Percentiles rank a stretch among this genome's conserved stretches.
phyloP scores from a whole-genome alignment of 805 yeast species.

The Candida wancherniae region DNA sequence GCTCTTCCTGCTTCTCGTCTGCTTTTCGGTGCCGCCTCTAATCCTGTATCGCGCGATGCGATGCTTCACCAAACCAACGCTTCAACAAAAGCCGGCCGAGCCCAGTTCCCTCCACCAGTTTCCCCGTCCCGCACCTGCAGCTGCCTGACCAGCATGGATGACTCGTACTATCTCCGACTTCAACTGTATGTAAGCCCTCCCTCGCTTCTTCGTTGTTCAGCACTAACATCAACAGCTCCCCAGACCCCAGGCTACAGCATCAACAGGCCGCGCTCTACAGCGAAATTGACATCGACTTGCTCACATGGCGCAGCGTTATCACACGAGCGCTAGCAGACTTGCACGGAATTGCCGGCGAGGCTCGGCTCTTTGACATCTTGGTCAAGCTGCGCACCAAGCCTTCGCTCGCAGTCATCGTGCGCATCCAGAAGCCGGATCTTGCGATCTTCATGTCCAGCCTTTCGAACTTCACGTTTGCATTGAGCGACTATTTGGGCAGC shows the following conservation, averaged over 20 bases:
- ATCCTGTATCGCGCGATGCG: too few relatives aligned
- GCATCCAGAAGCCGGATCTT: conserved; percentile 27
- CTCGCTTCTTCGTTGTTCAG: background rate
- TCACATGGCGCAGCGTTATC: conserved; percentile 31
- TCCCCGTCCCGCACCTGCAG: too few relatives aligned
- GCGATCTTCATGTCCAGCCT: conserved; percentile 29
- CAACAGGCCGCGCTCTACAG: conserved; percentile 11
- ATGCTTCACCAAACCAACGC: too few relatives aligned
- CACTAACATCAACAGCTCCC: conserved; percentile 8
- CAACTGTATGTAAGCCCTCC: conserved; percentile 18
- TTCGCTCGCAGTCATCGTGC: conserved; percentile 18
- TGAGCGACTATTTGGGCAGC: conserved; percentile 23
- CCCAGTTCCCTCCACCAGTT: too few relatives aligned
- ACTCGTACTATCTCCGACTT: conserved; percentile 23
- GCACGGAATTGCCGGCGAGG: conserved; percentile 33
- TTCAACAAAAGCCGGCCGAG: too few relatives aligned
- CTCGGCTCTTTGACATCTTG: conserved; percentile 27
- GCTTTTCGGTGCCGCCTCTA: too few relatives aligned
- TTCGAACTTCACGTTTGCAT: conserved; percentile 25
- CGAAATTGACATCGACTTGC: conserved; percentile 20
- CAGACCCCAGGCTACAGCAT: conserved; percentile 16
- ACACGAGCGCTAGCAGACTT: conserved; percentile 21
- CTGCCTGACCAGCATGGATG: conserved; percentile 5
- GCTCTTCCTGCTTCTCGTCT: too few relatives aligned
- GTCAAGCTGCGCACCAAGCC: conserved; percentile 13